phyloP scores from a whole-genome alignment of 805 yeast genomes.

The Starmerella floris region DNA sequence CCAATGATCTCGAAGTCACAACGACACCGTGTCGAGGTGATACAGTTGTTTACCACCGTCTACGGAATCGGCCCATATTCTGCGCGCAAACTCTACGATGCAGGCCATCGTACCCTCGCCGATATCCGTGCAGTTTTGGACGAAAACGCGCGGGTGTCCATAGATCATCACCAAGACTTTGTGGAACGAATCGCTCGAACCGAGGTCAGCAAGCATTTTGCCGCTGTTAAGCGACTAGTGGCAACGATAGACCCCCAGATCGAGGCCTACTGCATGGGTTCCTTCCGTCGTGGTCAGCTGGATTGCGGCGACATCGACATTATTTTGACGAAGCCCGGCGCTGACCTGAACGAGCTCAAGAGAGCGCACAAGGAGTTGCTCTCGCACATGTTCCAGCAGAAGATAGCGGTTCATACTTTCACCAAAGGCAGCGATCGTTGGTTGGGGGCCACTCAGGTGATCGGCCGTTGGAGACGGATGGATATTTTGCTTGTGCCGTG shows the following conservation, averaged over 20 bases:
- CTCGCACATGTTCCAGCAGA: slow-evolving; percentile 21
- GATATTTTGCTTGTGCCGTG: slow-evolving; percentile 40
- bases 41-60: slow-evolving; percentile 31
- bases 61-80: slow-evolving; percentile 38
- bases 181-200: slow-evolving; percentile 33
- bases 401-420: slow-evolving; percentile 29
- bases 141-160: slow-evolving; percentile 30
- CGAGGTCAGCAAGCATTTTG: slow-evolving; percentile 34
- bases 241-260: slow-evolving; percentile 29
- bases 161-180: slow-evolving; percentile 39
- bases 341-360: slow-evolving; percentile 18
- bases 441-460: slow-evolving; percentile 26
- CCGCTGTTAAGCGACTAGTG: slow-evolving; percentile 24
- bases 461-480: slow-evolving; percentile 37
- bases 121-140: slow-evolving; percentile 29
- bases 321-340: slow-evolving; percentile 31
- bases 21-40: slow-evolving; percentile 11
- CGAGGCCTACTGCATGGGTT: slow-evolving; percentile 35
- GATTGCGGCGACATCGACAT: slow-evolving; percentile 44
- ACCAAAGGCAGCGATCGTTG: slow-evolving; percentile 24
- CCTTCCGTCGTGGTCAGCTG: slow-evolving; percentile 38
- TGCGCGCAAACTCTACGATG: slow-evolving; percentile 32
- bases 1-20: not conserved
- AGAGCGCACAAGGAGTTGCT: slow-evolving; percentile 14
- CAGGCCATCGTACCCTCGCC: slow-evolving; percentile 31